phyloP scores from a whole-genome alignment of 352 stramenopile genomes.

The Discostella stelligera region DNA sequence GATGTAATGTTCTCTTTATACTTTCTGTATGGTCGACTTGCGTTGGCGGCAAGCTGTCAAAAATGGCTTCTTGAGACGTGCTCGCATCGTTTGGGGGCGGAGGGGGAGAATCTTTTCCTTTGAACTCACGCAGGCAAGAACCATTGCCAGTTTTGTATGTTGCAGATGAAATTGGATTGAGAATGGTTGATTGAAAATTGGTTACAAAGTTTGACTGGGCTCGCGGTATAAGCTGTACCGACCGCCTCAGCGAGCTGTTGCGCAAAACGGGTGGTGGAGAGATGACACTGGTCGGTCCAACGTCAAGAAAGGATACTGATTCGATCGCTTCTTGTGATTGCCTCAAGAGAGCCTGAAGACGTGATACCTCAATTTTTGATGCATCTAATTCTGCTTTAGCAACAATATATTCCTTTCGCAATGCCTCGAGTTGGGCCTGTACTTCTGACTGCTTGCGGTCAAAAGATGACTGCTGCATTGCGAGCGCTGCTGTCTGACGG shows the following conservation, averaged over 20 bases:
- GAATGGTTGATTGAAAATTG: neutral
- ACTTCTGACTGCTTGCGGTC: constrained; percentile 11
- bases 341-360: constrained; percentile 39
- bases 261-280: neutral
- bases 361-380: constrained; percentile 33
- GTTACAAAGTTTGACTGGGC: neutral
- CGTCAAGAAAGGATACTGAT: constrained; percentile 45
- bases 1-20: neutral
- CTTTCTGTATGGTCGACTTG: neutral
- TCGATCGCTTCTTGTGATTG: constrained; percentile 45
- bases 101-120: neutral
- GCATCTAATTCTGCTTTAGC: constrained; percentile 20
- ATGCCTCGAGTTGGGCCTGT: constrained; percentile 4
- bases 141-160: neutral
- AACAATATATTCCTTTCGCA: constrained; percentile 18
- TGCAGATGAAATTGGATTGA: constrained; percentile 3
- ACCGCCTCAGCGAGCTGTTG: neutral
- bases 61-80: neutral
- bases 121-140: neutral
- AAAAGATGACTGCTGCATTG: constrained; percentile 14
- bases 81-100: neutral
- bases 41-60: neutral
- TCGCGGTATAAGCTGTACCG: neutral
- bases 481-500: constrained; percentile 1
- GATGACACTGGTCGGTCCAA: constrained; percentile 6